These are phyloP conservation scores for Yarrowia deformans DNA, from an alignment of 805 yeast species.

Conservation along the genomic window DNA sequence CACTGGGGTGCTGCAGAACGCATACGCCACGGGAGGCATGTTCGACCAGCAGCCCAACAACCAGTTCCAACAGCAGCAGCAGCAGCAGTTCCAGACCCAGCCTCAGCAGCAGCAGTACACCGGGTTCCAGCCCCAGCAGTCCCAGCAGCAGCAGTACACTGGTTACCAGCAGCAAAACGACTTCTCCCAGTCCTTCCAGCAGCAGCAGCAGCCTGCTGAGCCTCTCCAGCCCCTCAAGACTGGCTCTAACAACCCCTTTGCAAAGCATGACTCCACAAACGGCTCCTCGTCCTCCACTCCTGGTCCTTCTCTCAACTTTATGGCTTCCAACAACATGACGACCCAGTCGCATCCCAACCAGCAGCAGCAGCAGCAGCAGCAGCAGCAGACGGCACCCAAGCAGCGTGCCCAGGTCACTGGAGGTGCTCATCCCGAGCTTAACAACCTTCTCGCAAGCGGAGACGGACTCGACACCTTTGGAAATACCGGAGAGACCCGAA, in stretches of 20 bases:
- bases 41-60: conserved; percentile 40
- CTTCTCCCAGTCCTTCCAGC: conserved; percentile 66
- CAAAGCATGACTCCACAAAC: conserved; percentile 48
- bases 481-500: conserved; percentile 79
- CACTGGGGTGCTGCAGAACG: conserved; percentile 62
- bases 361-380: conserved; percentile 47
- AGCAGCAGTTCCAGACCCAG: conserved; percentile 61
- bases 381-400: conserved; percentile 46
- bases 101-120: conserved; percentile 56
- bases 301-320: conserved; percentile 39
- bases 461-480: conserved; percentile 95
- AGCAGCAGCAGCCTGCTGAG: conserved; percentile 69
- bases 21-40: conserved; percentile 49
- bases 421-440: conserved; percentile 60
- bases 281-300: conserved; percentile 2
- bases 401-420: conserved; percentile 43
- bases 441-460: conserved; percentile 79
- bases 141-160: conserved; percentile 59
- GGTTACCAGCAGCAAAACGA: conserved; percentile 55
- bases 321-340: conserved; percentile 35
- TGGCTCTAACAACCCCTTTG: conserved; percentile 83
- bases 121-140: conserved; percentile 48
- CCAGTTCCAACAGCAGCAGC: conserved; percentile 44
- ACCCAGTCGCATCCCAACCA: conserved; percentile 29
- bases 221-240: conserved; percentile 67